Evolutionary conservation across 2,329 filamentous ascomycete species (phyloP).

Genomic region (Teratosphaeriaceae sp.): DNA sequence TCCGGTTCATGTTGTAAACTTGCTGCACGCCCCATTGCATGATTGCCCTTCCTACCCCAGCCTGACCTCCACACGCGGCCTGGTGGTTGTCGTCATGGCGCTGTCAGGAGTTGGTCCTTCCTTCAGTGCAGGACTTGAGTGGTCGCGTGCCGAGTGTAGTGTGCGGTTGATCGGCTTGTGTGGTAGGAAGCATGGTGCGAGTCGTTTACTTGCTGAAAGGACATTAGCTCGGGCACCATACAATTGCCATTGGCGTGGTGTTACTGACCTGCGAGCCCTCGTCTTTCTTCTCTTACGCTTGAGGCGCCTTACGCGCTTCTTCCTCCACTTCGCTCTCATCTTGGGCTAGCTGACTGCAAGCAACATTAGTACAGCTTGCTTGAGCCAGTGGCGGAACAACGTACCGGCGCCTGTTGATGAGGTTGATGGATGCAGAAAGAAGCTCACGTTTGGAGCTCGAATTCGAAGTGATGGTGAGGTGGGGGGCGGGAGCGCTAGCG

Average conservation of each 20-base stretch:
- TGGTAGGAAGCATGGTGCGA: constrained; percentile 30
- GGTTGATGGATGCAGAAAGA: constrained; percentile 6
- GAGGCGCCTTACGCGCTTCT: constrained; percentile 98
- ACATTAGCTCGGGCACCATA: constrained; percentile 8
- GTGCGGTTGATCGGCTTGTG: constrained; percentile 10
- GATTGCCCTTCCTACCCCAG: constrained; percentile 10
- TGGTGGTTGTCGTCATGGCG: constrained; percentile 15
- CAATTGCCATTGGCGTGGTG: constrained; percentile 3
- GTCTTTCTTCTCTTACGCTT: constrained; percentile 99
- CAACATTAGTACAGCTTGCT: not conserved
- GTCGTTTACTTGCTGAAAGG: constrained; percentile 38
- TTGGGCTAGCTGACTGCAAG: constrained; percentile 34
- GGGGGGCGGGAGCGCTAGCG: constrained; percentile 1
- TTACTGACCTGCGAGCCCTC: constrained; percentile 84
- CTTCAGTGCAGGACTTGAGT: constrained; percentile 26
- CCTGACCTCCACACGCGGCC: constrained; percentile 12
- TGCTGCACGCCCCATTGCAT: constrained; percentile 9
- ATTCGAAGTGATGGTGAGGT: not conserved
- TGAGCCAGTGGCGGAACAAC: not conserved
- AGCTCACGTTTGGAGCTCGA: not conserved
- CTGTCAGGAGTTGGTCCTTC: constrained; percentile 29
- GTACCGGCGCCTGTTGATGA: constrained; percentile 11
- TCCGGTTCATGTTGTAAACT: constrained; percentile 8
- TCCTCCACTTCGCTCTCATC: constrained; percentile 99
- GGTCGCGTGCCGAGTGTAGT: constrained; percentile 26